Conservation (phyloP, 2,329 filamentous ascomycete species). For the Pseudodiploospora longispora region DNA sequence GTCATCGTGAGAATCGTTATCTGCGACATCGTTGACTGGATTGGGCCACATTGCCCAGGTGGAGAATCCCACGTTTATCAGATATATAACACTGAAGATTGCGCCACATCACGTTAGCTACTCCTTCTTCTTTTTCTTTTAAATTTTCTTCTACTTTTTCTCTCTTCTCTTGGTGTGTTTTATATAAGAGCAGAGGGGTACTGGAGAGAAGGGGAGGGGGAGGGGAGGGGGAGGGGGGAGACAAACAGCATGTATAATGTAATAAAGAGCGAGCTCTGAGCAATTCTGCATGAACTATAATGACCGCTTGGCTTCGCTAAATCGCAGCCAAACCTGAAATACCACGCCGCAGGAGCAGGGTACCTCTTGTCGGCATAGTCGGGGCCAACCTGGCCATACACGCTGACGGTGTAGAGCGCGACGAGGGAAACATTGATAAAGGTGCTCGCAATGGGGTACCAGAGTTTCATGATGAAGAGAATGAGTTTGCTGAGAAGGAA, state of each 20-base stretch:
- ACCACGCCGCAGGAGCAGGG: constrained; percentile 61
- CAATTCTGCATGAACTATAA: constrained; percentile 55
- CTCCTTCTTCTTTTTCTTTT: not conserved
- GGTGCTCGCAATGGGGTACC: constrained; percentile 56
- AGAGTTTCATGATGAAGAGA: constrained; percentile 62
- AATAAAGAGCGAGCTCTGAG: constrained; percentile 58
- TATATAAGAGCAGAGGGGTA: too few species aligned
- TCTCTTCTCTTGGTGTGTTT: too few species aligned
- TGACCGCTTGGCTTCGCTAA: constrained; percentile 47
- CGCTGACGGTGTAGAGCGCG: constrained; percentile 55
- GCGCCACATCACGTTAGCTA: not conserved
- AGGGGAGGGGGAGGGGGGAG: not conserved
- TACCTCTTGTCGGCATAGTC: constrained; percentile 61
- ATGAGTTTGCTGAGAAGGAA: constrained; percentile 64
- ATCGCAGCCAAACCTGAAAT: constrained; percentile 61
- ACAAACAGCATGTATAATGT: constrained; percentile 62
- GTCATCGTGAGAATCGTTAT: constrained; percentile 36
- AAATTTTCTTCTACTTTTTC: not conserved
- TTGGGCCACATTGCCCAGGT: constrained; percentile 52
- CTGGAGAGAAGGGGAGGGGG: too few species aligned
- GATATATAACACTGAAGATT: constrained; percentile 47
- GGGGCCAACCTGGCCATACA: constrained; percentile 64
- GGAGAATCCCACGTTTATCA: constrained; percentile 49
- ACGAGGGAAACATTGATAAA: constrained; percentile 49
- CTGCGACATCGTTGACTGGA: constrained; percentile 39